Base-by-base conservation (phyloP, 2,329 filamentous ascomycete species). In the Colletotrichum spaethianum region DNA sequence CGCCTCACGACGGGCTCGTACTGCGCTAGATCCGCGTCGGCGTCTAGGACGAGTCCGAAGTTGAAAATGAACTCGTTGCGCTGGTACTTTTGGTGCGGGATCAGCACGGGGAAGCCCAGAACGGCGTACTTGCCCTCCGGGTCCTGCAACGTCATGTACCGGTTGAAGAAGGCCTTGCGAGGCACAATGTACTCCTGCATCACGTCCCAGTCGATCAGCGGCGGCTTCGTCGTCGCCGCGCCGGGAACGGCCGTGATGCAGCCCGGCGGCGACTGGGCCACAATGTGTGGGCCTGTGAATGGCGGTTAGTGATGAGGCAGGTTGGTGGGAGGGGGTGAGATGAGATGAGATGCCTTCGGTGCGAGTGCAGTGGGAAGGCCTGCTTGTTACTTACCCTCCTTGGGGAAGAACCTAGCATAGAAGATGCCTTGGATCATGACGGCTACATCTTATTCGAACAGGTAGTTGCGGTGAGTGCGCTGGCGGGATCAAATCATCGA, bases 41-140 rank as follows among this genome's bases (percentile, higher is more conserved):
- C 83, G 62, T 93, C 89, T 61, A 98, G 87, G 36, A 98, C 93
- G 55, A 98, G 86, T 71, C 94, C 95, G 79, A 98, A 98, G 82
- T 98, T 98, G 89, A 98, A 99, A 79, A 98, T 98, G 86, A 98
- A 98, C 82, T 97, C 94, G 83, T 98, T 98, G 70, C 96, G 92
- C 78, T 93, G 91, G 79, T 98, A 98, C 76, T 93, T 92, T 67
- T 91, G 89, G 75, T 95, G 90, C 63, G 93, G 91, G 79, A 98
- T 94, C 79, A 94, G 96, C 64, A 98, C 93, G 0, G 96, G 96
- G 77, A 95, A 94, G 20, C 95, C 94, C 42, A 99, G 88, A 67
- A 99, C 91, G 70, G 92, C 91, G 82, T 95, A 93, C 75, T 90
- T 90, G 76, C 87, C 86, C 67, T 90, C 88, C 0, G 90, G 89